These are phyloP conservation scores for Dimargaris cristalligena DNA, from an alignment of 192 early-diverging fungal species.

Conservation along the genomic window DNA sequence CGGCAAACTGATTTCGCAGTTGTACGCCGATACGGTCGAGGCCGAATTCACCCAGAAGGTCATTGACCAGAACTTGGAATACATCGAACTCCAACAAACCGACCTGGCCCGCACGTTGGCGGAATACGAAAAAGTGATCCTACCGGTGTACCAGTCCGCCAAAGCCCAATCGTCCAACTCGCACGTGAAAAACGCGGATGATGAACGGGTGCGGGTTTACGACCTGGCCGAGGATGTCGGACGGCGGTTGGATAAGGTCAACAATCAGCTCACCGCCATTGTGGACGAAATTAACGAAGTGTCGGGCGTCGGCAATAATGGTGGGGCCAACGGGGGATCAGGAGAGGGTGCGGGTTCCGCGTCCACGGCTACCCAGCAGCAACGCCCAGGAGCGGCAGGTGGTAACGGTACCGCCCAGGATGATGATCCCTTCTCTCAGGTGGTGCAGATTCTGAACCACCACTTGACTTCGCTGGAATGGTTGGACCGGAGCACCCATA, in stretches of 20 bases:
- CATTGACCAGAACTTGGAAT: slow-evolving; percentile 72
- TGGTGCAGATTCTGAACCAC: slow-evolving; percentile 76
- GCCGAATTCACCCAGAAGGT: slow-evolving; percentile 58
- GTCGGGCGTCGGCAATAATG: slow-evolving; percentile 8
- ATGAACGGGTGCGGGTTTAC: slow-evolving; percentile 75
- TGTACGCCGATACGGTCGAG: slow-evolving; percentile 54
- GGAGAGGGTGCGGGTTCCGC: slow-evolving; percentile 12
- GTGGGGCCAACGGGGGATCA: slow-evolving; percentile 14
- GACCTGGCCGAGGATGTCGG: slow-evolving; percentile 70
- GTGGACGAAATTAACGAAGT: slow-evolving; percentile 75
- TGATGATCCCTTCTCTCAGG: slow-evolving; percentile 45
- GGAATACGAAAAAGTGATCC: slow-evolving; percentile 59
- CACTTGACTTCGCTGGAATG: slow-evolving; percentile 88
- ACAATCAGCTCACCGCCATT: slow-evolving; percentile 52
- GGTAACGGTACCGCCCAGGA: neutral
- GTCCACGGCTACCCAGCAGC: neutral
- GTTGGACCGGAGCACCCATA: slow-evolving; percentile 42
- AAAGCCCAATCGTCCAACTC: slow-evolving; percentile 13
- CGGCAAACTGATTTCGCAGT: slow-evolving; percentile 54
- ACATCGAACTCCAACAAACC: slow-evolving; percentile 72
- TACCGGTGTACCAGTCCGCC: slow-evolving; percentile 25
- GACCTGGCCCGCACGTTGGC: slow-evolving; percentile 63
- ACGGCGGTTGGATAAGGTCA: slow-evolving; percentile 75
- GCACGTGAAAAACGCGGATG: slow-evolving; percentile 42
- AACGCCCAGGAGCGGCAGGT: too few relatives aligned